Conservation (phyloP, 306 rosid genomes). For the Elaeagnus macrophylla region DNA sequence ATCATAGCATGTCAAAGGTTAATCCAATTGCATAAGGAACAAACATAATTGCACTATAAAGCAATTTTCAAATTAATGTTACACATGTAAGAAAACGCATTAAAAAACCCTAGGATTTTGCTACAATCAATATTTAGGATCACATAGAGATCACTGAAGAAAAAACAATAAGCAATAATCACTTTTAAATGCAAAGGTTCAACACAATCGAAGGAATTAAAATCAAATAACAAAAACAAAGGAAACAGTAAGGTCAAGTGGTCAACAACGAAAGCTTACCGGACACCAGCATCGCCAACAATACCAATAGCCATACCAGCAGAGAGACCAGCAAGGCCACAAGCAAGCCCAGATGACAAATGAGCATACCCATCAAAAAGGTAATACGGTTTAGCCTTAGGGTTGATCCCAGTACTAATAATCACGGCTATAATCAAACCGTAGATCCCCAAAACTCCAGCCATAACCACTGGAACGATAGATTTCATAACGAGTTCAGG, state of each 20-base stretch:
- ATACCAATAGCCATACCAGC: constrained; percentile 83
- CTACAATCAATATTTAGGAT: no score
- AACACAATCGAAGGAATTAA: neutral
- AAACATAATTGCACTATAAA: neutral
- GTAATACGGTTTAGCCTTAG: constrained; percentile 66
- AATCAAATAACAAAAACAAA: neutral
- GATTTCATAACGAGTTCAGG: constrained; percentile 83
- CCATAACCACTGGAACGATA: constrained; percentile 79
- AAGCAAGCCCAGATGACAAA: constrained; percentile 71
- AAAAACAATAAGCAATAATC: no score
- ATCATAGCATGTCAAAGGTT: neutral
- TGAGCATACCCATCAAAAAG: constrained; percentile 77
- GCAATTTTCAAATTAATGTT: no score
- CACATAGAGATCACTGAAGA: no score
- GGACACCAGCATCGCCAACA: constrained; percentile 78
- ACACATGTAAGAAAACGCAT: no score
- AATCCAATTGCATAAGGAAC: no score
- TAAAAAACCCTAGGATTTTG: no score
- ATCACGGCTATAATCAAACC: constrained; percentile 70
- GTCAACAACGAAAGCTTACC: constrained; percentile 24
- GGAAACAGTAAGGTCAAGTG: neutral
- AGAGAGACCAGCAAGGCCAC: constrained; percentile 79
- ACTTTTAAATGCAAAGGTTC: no score
- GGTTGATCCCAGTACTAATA: constrained; percentile 68
- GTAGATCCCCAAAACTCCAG: constrained; percentile 68